These are phyloP conservation scores for Escallonia herrerae DNA, from an alignment of 129 eudicot genomes.

Conservation along the genomic window DNA sequence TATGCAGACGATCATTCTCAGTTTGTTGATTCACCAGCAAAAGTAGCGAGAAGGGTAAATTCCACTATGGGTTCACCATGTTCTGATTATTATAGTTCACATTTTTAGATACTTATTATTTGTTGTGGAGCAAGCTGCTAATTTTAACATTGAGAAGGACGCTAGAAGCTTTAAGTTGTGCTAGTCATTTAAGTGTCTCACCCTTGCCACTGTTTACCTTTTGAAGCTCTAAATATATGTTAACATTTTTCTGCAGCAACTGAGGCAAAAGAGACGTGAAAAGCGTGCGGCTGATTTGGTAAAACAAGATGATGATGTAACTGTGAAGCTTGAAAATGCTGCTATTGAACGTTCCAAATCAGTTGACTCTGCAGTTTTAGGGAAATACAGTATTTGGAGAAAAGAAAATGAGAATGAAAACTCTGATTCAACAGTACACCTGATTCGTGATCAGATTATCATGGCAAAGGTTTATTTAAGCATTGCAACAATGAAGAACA, in stretches of 20 bases:
- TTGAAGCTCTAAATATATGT: not conserved
- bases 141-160: not conserved
- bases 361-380: slow-evolving; percentile 91
- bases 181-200: not conserved
- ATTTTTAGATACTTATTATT: not conserved
- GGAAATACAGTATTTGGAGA: slow-evolving; percentile 96
- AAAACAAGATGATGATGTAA: slow-evolving; percentile 74
- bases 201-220: not conserved
- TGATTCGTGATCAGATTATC: slow-evolving; percentile 91
- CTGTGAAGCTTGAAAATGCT: slow-evolving; percentile 83
- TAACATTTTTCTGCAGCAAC: slow-evolving; percentile 43
- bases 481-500: slow-evolving; percentile 81
- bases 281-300: slow-evolving; percentile 84
- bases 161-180: too few species aligned
- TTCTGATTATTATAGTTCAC: not conserved
- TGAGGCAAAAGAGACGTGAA: slow-evolving; percentile 78
- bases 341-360: slow-evolving; percentile 93
- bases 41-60: slow-evolving; percentile 72
- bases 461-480: slow-evolving; percentile 96
- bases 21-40: slow-evolving; percentile 70
- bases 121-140: not conserved
- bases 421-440: slow-evolving; percentile 66
- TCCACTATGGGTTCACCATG: not conserved
- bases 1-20: slow-evolving; percentile 49
- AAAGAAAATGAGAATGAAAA: slow-evolving; percentile 87